Percentiles rank a stretch among this genome's conserved stretches.
Conservation (phyloP, 106 monocot species). For the Dactylorhiza incarnata region DNA sequence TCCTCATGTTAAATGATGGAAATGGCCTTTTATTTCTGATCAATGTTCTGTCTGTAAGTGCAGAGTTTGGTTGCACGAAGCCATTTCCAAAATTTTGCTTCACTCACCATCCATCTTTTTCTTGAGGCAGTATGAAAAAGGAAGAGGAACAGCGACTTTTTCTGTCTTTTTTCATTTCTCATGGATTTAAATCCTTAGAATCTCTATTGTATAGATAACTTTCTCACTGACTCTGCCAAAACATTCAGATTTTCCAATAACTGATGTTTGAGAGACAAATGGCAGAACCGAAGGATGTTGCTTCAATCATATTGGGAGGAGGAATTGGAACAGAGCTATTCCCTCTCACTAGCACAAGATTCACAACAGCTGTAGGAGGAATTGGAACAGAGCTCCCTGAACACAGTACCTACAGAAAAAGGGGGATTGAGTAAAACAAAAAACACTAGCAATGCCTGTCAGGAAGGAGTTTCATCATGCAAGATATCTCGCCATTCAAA, state of each 20-base stretch:
- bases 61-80: no score
- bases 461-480: neutral
- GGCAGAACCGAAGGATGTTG: constrained; percentile 67
- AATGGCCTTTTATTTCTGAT: no score
- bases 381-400: constrained; percentile 63
- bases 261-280: constrained; percentile 28
- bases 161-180: neutral
- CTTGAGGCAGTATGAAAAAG: neutral
- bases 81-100: neutral
- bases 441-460: neutral
- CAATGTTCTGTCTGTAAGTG: no score
- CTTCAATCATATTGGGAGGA: constrained; percentile 80
- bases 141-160: no score
- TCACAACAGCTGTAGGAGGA: constrained; percentile 72
- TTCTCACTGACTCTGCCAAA: constrained; percentile 8
- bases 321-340: constrained; percentile 70
- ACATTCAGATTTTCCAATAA: constrained; percentile 31
- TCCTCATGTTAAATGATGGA: neutral
- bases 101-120: neutral
- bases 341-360: constrained; percentile 78
- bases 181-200: neutral
- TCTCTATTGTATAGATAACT: neutral
- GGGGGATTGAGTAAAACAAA: neutral
- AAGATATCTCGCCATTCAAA: constrained; percentile 35
- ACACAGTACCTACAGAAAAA: constrained; percentile 45